Conservation (phyloP, 129 eudicot species). For the Solidago caesia region DNA sequence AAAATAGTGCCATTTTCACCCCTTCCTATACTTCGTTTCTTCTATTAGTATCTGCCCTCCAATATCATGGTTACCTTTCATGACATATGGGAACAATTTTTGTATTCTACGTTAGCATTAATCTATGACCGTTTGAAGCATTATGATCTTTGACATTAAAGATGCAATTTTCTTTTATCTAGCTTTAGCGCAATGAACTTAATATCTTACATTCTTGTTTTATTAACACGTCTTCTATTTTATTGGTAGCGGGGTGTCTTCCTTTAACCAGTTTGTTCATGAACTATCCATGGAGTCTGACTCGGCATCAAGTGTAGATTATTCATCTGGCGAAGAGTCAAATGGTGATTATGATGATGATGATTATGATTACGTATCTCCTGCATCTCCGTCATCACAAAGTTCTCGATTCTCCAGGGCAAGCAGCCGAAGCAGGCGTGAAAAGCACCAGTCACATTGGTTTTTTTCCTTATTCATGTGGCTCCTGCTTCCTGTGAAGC, state of each 20-base stretch:
- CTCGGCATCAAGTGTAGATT: slow-evolving; percentile 63
- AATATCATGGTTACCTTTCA: neutral
- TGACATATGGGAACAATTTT: neutral
- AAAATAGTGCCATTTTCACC: slow-evolving; percentile 1
- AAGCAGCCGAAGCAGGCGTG: slow-evolving; percentile 54
- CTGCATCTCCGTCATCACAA: slow-evolving; percentile 73
- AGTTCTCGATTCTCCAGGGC: slow-evolving; percentile 67
- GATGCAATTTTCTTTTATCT: too few relatives aligned
- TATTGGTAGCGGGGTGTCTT: slow-evolving; percentile 82
- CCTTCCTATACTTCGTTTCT: neutral
- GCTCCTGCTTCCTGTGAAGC: slow-evolving; percentile 68
- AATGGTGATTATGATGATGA: slow-evolving; percentile 25
- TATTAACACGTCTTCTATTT: slow-evolving; percentile 15
- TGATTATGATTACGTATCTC: slow-evolving; percentile 48
- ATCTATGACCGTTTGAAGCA: neutral
- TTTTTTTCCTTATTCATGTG: slow-evolving; percentile 49
- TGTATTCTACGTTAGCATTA: neutral
- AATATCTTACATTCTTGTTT: neutral
- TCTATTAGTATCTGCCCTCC: neutral
- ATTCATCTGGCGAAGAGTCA: slow-evolving; percentile 79
- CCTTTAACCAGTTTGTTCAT: slow-evolving; percentile 91
- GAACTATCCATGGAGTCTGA: slow-evolving; percentile 87
- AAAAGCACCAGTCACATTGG: slow-evolving; percentile 45
- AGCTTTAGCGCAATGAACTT: neutral
- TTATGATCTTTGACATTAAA: neutral